phyloP scores from a whole-genome alignment of 2,329 filamentous ascomycete species.

The Hirsutella minnesotensis region DNA sequence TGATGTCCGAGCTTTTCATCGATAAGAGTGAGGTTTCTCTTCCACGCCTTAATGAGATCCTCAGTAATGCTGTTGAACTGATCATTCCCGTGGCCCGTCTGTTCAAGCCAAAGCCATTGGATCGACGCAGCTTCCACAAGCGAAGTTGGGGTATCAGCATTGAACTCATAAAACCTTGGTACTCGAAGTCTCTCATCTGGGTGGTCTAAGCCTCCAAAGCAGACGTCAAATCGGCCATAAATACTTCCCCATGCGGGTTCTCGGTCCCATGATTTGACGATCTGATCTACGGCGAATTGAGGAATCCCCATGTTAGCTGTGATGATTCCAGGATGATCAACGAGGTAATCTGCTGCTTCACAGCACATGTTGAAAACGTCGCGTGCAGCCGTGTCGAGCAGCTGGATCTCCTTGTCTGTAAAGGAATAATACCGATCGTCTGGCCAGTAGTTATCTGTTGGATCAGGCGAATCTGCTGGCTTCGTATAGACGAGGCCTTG shows the following conservation, averaged over 20 bases:
- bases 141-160: conserved; percentile 4
- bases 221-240: conserved; percentile 3
- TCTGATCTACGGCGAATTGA: background rate
- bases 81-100: conserved; percentile 2
- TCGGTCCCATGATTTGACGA: conserved; percentile 1
- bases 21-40: background rate
- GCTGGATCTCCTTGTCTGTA: background rate
- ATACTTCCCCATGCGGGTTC: conserved; percentile 3
- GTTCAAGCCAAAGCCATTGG: conserved; percentile 2
- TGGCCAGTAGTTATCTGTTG: conserved; percentile 1
- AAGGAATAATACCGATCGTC: conserved; percentile 5
- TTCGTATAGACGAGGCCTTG: conserved; percentile 1
- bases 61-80: conserved; percentile 2
- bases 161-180: conserved; percentile 5
- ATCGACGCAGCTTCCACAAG: conserved; percentile 1
- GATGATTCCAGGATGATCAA: background rate
- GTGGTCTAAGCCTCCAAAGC: conserved; percentile 4
- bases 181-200: conserved; percentile 1
- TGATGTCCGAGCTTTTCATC: background rate
- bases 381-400: conserved; percentile 2
- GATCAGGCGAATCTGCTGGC: background rate
- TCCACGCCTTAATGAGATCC: conserved; percentile 1
- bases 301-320: conserved; percentile 2
- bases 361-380: conserved; percentile 4
- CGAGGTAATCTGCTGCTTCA: conserved; percentile 3